Evolutionary conservation across 352 stramenopile genomes (phyloP).

Genomic region (Phytophthora sp.): DNA sequence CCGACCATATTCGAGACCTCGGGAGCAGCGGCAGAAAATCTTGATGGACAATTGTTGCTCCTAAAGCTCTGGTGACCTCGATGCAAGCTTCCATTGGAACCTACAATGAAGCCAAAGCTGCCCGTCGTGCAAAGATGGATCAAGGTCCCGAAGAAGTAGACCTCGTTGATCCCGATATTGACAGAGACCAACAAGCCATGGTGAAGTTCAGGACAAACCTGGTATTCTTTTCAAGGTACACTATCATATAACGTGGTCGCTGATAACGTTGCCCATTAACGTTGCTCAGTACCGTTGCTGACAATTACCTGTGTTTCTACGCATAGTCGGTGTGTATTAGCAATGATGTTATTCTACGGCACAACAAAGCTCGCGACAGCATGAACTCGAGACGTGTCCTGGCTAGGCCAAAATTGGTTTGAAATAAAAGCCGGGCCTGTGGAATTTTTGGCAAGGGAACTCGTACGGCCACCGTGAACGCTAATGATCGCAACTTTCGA

Average conservation of each 20-base stretch:
- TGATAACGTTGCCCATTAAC: too few relatives aligned
- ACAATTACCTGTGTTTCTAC: background rate
- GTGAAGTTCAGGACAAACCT: background rate
- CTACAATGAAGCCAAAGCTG: background rate
- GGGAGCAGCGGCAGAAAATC: background rate
- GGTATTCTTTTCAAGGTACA: background rate
- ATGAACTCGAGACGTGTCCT: background rate
- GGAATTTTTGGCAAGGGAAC: background rate
- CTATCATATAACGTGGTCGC: background rate
- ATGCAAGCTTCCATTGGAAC: background rate
- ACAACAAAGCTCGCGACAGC: background rate
- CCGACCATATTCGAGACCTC: conserved; percentile 1
- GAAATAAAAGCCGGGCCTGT: background rate
- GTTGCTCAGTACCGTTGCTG: too few relatives aligned
- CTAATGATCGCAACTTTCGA: background rate
- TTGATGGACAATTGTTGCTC: background rate
- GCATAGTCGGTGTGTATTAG: background rate
- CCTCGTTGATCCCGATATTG: background rate
- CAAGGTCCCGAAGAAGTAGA: background rate
- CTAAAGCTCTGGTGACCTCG: background rate
- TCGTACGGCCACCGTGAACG: background rate
- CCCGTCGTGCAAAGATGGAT: background rate
- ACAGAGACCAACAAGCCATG: background rate
- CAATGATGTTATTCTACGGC: background rate
- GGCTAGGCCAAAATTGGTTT: background rate